Base-by-base conservation (phyloP, 2,329 filamentous ascomycete species). In the Talaromyces sp. region DNA sequence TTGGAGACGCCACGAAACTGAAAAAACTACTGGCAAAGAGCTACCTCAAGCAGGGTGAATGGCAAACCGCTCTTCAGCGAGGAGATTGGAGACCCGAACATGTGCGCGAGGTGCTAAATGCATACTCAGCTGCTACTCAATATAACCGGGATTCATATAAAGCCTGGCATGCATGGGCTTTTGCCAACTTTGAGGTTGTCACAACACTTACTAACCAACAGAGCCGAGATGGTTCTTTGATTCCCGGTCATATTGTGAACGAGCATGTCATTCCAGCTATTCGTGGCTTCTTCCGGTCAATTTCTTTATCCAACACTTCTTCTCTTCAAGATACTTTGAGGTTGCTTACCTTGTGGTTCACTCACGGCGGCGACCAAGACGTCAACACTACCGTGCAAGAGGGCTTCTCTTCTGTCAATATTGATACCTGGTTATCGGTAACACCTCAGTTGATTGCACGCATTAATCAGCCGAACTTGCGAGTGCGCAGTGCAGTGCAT, bases 141-240 rank as follows among this genome's bases (percentile, higher is more conserved):
- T 97, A 95, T 77, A 96, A 99, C 72, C 88, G 91, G 35, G 87
- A 88, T 63, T 99, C 93, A 86, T 99, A 99, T 80, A 99, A 99
- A 77, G 94, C 95, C 8, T 99, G 94, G 94, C 94, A 99, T 75
- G 90, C 94, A 0, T 99, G 94, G 93, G 95, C 94, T 11, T 77
- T 99, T 64, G 93, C 94, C 58, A 99, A 99, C 75, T 99, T 99
- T 69, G 93, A 99, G 76, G 94, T 99, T 60, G 92, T 97, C 41
- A 96, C 94, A 67, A 86, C 89, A 0, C 80, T 94, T 60, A 85
- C 88, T 9, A 83, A 88, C 24, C 83, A 86, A 60, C 82, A 82
- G 17, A 89, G 89, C 64, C 81, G 84, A 52, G 82, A 85, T 63
- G 78, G 71, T 50, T 69, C 67, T 27, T 77, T 81, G 60, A 77